A percentile compares a stretch with the other conserved stretches of the same genome.
Evolutionary conservation across 257 asterid genomes (phyloP).

Genomic region (Fraxinus quadrangulata): DNA sequence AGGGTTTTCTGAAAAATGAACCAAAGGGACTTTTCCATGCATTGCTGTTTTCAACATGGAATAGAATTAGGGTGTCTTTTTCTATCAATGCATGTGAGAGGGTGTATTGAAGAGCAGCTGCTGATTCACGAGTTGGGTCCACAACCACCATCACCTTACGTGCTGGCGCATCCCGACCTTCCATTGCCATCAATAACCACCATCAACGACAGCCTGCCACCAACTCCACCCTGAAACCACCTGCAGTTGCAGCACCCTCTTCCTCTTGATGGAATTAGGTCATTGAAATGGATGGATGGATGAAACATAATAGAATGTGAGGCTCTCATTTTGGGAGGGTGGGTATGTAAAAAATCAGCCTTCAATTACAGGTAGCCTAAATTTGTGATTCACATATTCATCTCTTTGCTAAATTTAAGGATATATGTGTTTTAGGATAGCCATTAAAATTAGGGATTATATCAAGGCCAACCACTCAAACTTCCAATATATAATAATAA

Average conservation of each 20-base stretch:
- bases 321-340: not conserved
- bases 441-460: conserved; percentile 13
- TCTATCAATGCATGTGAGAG: conserved; percentile 62
- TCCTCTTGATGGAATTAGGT: conserved; percentile 1
- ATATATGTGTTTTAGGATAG: conserved; percentile 8
- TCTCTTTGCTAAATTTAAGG: conserved; percentile 30
- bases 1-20: conserved; percentile 43
- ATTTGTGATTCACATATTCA: conserved; percentile 24
- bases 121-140: conserved; percentile 68
- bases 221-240: conserved; percentile 16
- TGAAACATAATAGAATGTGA: conserved; percentile 6
- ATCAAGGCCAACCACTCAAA: conserved; percentile 34
- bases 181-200: conserved; percentile 45
- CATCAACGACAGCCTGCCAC: conserved; percentile 35
- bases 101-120: conserved; percentile 68
- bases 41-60: conserved; percentile 51
- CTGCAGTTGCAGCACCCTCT: conserved; percentile 21
- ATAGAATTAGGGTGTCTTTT: conserved; percentile 53
- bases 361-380: not conserved
- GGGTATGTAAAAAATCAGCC: not conserved
- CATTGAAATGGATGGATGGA: conserved; percentile 14
- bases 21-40: conserved; percentile 57
- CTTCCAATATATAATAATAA: not conserved
- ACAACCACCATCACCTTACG: conserved; percentile 78
- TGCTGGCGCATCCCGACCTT: conserved; percentile 34